Conservation (phyloP, 1,284 basidiomycete genomes). For the Papiliotrema nemorosa region DNA sequence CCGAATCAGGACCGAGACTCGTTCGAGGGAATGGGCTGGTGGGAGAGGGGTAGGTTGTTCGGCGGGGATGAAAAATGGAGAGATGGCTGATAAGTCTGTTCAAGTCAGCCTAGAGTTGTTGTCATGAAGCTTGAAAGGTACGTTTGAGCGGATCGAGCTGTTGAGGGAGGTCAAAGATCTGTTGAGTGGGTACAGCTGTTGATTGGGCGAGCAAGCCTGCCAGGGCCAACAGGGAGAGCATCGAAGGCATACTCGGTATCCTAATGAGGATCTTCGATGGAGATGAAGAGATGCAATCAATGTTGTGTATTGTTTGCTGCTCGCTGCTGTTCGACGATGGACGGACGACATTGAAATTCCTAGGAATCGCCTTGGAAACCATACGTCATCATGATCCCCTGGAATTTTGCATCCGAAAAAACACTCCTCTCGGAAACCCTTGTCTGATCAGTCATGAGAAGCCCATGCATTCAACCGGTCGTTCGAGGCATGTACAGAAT, state of each 20-base stretch:
- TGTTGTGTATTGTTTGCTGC: too few relatives aligned
- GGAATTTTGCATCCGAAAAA: too few relatives aligned
- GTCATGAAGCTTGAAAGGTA: conserved; percentile 9
- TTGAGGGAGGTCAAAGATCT: conserved; percentile 4
- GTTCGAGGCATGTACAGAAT: neutral
- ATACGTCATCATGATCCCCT: too few relatives aligned
- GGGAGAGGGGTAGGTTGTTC: conserved; percentile 38
- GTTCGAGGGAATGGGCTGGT: conserved; percentile 27
- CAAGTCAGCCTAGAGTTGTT: conserved; percentile 5
- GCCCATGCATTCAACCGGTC: too few relatives aligned
- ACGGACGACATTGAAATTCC: too few relatives aligned
- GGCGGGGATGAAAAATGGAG: conserved; percentile 42
- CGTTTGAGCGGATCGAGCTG: conserved; percentile 32
- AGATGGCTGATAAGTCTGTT: conserved; percentile 45
- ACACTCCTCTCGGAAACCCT: too few relatives aligned
- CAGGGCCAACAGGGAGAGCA: neutral
- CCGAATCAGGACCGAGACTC: conserved; percentile 39
- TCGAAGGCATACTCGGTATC: neutral
- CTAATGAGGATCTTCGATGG: neutral
- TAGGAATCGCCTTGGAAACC: too few relatives aligned
- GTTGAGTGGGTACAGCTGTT: conserved; percentile 3
- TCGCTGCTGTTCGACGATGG: too few relatives aligned
- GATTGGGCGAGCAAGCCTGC: neutral
- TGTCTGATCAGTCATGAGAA: too few relatives aligned
- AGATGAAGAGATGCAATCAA: neutral